Evolutionary conservation across 1,284 basidiomycete genomes (phyloP).

Genomic region (Athelia psychrophila): DNA sequence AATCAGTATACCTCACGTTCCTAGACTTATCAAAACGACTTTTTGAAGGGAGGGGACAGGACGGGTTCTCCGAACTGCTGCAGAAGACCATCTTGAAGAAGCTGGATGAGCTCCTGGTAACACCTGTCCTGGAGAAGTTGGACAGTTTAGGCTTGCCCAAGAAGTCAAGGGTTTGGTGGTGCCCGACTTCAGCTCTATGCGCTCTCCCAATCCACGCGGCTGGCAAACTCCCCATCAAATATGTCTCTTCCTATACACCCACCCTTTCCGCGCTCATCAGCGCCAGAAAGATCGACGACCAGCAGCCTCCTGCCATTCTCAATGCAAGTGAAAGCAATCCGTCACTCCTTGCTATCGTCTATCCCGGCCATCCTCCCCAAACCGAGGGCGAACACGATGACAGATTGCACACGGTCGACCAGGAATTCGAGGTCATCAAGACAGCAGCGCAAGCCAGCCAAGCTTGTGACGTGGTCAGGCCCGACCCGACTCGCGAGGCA

Average conservation of each 20-base stretch:
- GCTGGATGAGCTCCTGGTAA: slow-evolving; percentile 31
- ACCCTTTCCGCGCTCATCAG: slow-evolving; percentile 30
- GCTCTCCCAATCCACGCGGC: slow-evolving; percentile 40
- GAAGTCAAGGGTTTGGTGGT: slow-evolving; percentile 43
- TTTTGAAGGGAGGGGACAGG: not conserved
- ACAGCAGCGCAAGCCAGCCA: slow-evolving; percentile 3
- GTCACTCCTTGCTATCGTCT: slow-evolving; percentile 19
- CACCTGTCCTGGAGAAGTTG: slow-evolving; percentile 22
- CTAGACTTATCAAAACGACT: no score
- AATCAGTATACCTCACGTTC: slow-evolving; percentile 8
- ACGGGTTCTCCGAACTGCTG: slow-evolving; percentile 7
- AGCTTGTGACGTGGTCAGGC: slow-evolving; percentile 15
- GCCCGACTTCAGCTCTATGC: slow-evolving; percentile 30
- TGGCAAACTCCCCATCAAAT: slow-evolving; percentile 25
- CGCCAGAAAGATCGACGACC: not conserved
- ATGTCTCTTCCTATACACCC: slow-evolving; percentile 36
- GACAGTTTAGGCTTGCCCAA: not conserved
- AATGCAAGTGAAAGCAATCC: not conserved
- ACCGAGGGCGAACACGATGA: not conserved
- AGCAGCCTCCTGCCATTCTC: no score
- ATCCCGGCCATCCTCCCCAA: slow-evolving; percentile 6
- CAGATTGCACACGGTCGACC: slow-evolving; percentile 3
- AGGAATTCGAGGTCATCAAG: slow-evolving; percentile 3
- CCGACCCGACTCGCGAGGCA: slow-evolving; percentile 9
- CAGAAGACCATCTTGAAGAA: slow-evolving; percentile 16